phyloP scores from a whole-genome alignment of 2,329 filamentous ascomycete species.

The Penicillium sp. region DNA sequence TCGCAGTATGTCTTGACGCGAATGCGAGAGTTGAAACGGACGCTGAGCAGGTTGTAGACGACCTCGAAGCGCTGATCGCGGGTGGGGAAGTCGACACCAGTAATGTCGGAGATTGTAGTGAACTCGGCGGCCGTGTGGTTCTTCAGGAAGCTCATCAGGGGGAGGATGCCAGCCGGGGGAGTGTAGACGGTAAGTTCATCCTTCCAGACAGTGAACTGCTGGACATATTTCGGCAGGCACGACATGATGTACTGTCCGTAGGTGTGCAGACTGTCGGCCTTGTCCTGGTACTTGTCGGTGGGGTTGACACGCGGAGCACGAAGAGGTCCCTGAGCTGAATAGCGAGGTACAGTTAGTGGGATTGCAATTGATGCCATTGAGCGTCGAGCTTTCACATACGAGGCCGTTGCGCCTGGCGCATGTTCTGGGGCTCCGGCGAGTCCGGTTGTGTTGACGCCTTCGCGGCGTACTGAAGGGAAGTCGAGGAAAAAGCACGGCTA shows the following conservation, averaged over 20 bases:
- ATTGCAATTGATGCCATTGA: constrained; percentile 9
- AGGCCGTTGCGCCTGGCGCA: constrained; percentile 63
- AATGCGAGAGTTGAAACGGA: constrained; percentile 95
- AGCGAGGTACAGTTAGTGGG: constrained; percentile 19
- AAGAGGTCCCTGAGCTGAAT: constrained; percentile 62
- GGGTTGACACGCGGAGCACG: constrained; percentile 85
- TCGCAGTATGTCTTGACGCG: constrained; percentile 99
- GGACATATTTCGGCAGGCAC: constrained; percentile 94
- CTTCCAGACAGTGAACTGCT: constrained; percentile 99
- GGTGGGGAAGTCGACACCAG: constrained; percentile 93
- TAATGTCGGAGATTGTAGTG: constrained; percentile 90
- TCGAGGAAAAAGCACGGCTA: constrained; percentile 44
- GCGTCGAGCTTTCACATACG: constrained; percentile 43
- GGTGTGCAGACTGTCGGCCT: constrained; percentile 84
- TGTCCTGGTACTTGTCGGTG: constrained; percentile 87
- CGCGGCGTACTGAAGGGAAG: constrained; percentile 46
- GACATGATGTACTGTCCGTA: constrained; percentile 98
- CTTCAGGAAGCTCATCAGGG: constrained; percentile 93
- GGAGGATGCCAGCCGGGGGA: constrained; percentile 82
- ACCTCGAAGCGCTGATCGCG: constrained; percentile 95
- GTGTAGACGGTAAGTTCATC: constrained; percentile 97
- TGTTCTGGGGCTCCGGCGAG: constrained; percentile 67
- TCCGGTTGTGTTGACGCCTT: constrained; percentile 58
- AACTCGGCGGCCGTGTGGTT: constrained; percentile 97
- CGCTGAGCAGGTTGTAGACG: constrained; percentile 94